Conservation (phyloP, 169 alveolate species). For the Plasmodium gallinaceum region DNA sequence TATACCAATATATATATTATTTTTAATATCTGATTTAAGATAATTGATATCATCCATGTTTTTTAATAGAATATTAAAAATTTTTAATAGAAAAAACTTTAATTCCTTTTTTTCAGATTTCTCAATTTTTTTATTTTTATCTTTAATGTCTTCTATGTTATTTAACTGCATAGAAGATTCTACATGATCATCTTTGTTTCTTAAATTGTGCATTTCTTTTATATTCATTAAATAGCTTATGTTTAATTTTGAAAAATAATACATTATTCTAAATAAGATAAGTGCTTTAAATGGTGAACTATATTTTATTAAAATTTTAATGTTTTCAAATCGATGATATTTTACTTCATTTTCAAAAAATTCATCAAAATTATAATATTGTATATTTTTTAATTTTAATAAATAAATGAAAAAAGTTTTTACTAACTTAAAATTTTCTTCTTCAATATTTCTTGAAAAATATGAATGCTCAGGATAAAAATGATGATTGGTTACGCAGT, state of each 20-base stretch:
- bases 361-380: conserved; percentile 10
- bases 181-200: not conserved
- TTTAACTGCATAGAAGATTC: not conserved
- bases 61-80: conserved; percentile 16
- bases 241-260: conserved; percentile 10
- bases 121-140: not conserved
- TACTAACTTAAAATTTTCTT: not conserved
- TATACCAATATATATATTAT: conserved; percentile 2
- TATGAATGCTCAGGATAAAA: conserved; percentile 7
- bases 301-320: conserved; percentile 30
- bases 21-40: not conserved
- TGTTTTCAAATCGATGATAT: conserved; percentile 5
- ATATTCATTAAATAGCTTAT: not conserved
- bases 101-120: not conserved
- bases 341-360: conserved; percentile 27
- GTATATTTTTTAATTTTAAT: conserved; percentile 12
- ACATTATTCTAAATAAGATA: conserved; percentile 17
- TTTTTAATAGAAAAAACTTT: not conserved
- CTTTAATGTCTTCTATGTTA: not conserved
- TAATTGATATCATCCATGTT: conserved; percentile 10
- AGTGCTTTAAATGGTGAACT: conserved; percentile 10
- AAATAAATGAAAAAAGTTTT: conserved; percentile 4
- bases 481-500: conserved; percentile 4
- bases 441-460: conserved; percentile 11
- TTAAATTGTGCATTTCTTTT: not conserved